Base-by-base conservation (phyloP, 1,284 basidiomycete genomes). In the Cutaneotrichosporon sp. region DNA sequence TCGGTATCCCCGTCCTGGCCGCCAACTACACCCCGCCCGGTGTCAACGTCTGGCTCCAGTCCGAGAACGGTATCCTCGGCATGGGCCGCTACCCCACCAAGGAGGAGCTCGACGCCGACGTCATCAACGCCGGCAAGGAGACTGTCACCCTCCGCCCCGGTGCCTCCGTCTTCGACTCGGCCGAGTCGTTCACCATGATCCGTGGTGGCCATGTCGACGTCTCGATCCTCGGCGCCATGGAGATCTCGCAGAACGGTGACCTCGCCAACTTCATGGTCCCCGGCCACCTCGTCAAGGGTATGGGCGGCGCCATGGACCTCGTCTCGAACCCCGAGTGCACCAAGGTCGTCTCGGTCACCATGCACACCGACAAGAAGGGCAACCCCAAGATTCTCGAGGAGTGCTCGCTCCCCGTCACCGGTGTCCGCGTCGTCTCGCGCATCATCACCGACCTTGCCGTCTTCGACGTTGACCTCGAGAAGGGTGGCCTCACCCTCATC, bases 201-300 rank as follows among this genome's bases (percentile, higher is more conserved):
- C 89, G 94, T 59, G 94, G 92, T 61, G 95, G 95, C 11, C 95
- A 98, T 79, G 87, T 98, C 63, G 88, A 98, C 73, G 90, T 97
- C 56, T 89, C 94, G 14, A 95, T 98, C 75, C 87, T 90, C 22
- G 88, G 88, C 49, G 85, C 95, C 3, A 92, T 98, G 87, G 89
- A 98, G 84, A 94, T 97, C 54, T 92, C 92, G 2, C 87, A 89
- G 69, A 87, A 87, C 24, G 95, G 95, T 62, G 94, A 98, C 76
- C 89, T 98, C 64, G 74, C 95, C 55, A 98, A 98, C 83, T 98
- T 92, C 78, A 97, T 97, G 93, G 92, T 97, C 69, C 94, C 94
- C 16, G 91, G 92, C 33, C 93, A 95, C 80, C 85, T 93, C 73
- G 86, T 92, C 56, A 92, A 91, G 83, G 89, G 90, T 54, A 94